phyloP scores from a whole-genome alignment of 2,329 filamentous ascomycete genomes.

The Claviceps monticola region DNA sequence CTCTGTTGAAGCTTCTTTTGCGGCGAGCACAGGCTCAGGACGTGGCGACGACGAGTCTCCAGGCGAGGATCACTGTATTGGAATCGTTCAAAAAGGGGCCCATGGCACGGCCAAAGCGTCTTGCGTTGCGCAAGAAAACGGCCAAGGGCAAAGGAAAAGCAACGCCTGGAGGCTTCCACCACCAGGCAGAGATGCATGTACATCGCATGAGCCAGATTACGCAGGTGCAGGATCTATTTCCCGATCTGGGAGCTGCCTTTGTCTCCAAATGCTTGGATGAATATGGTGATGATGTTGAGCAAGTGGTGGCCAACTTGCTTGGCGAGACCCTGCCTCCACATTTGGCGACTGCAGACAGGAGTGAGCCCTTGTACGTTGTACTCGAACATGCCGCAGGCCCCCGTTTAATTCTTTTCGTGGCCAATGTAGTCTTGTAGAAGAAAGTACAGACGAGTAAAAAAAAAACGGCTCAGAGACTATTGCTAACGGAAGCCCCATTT shows the following conservation, averaged over 20 bases:
- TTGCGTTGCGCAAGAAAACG: conserved; percentile 33
- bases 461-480: neutral
- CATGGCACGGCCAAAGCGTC: conserved; percentile 34
- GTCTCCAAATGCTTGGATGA: conserved; percentile 66
- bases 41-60: conserved; percentile 39
- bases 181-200: conserved; percentile 46
- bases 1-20: conserved; percentile 51
- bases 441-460: neutral
- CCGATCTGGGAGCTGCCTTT: conserved; percentile 72
- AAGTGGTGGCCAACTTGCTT: conserved; percentile 68
- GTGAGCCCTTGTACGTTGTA: conserved; percentile 43
- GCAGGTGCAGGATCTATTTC: conserved; percentile 88
- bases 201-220: conserved; percentile 75
- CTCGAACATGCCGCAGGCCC: neutral
- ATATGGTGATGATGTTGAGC: conserved; percentile 64
- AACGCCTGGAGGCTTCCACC: conserved; percentile 19
- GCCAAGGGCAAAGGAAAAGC: conserved; percentile 51
- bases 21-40: conserved; percentile 36
- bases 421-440: neutral
- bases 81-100: conserved; percentile 44
- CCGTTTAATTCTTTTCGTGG: neutral
- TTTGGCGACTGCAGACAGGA: conserved; percentile 48
- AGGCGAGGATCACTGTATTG: conserved; percentile 46
- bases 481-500: conserved; percentile 8
- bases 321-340: conserved; percentile 61